Evolutionary conservation across 2,329 filamentous ascomycete genomes (phyloP), one percentile per base, ranked within the genome.

Genomic region (Penicillium sp.): DNA sequence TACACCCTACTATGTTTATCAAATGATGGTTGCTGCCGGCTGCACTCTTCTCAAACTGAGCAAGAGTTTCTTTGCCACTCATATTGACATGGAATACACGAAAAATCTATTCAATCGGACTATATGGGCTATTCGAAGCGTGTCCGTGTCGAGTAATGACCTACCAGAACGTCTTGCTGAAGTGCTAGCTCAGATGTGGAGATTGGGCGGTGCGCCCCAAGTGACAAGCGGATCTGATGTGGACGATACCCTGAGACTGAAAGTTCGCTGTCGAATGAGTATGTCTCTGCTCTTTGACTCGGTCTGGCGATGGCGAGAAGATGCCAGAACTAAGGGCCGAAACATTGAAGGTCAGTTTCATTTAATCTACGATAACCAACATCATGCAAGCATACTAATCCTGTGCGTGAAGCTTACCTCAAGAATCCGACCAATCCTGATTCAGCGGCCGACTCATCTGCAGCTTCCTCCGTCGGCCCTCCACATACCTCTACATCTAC

Each of bases 401-500:
- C 24, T n/a, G n/a, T 29, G 2, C 16, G n/a, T 29, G 2, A 34
- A 79, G 79, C 79, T 75, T 91, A 90, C 62, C 84, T 92, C 56
- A 92, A 93, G 70, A 91, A 94, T 67, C 90, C 91, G 39, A 96
- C 92, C 53, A 89, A 93, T 69, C 89, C 90, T 39, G 90, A 94
- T 71, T 91, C 88, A 49, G 84, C 85, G 67, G 86, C 86, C 69
- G 87, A 90, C 71, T 90, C 87, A 50, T 88, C 87, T 59, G 83
- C 85, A 52, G 86, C 86, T 29, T 90, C 87, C 14, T 78, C 77
- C 5, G 74, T 81, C 19, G 80, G 79, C 49, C 74, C 75, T 44
- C 65, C 79, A 18, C 70, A 69, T 28, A 64, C 67, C 13, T 65
- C 70, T 13, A 67, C 68, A 16, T 66, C 71, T 3, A 75, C 73